phyloP scores from a whole-genome alignment of 1,284 basidiomycete species.

The Boletus sp. region DNA sequence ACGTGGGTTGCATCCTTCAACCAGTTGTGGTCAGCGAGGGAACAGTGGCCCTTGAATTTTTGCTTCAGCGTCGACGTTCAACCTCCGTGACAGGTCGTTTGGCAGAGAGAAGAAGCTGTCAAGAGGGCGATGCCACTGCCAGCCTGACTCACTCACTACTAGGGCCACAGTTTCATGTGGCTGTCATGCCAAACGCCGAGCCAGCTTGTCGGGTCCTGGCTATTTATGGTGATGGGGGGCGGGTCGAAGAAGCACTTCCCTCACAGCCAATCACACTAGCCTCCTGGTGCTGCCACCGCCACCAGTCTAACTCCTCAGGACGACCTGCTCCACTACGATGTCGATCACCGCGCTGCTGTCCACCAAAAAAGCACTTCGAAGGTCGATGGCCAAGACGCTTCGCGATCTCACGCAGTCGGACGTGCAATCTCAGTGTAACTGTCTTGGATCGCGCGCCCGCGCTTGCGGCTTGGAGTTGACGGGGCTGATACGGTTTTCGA shows the following conservation, averaged over 20 bases:
- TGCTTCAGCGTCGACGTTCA: slow-evolving; percentile 9
- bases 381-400: slow-evolving; percentile 44
- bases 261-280: not conserved
- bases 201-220: slow-evolving; percentile 11
- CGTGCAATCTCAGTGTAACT: slow-evolving; percentile 58
- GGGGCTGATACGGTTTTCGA: not conserved
- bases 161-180: not conserved
- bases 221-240: not conserved
- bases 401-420: slow-evolving; percentile 39
- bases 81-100: slow-evolving; percentile 21
- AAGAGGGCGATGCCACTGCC: no score
- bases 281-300: no score
- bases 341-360: slow-evolving; percentile 30
- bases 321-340: no score
- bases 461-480: slow-evolving; percentile 6
- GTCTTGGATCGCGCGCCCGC: not conserved
- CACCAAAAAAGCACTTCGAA: slow-evolving; percentile 54
- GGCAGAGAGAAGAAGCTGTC: not conserved
- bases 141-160: no score
- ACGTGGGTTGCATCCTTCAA: not conserved
- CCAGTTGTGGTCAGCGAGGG: no score
- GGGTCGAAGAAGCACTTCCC: not conserved
- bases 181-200: slow-evolving; percentile 3
- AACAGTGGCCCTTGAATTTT: not conserved
- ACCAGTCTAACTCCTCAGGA: slow-evolving; percentile 3